These are phyloP conservation scores for Takakia lepidozioides DNA, from an alignment of 225 moss, liverwort and hornwort genomes.

Conservation along the genomic window DNA sequence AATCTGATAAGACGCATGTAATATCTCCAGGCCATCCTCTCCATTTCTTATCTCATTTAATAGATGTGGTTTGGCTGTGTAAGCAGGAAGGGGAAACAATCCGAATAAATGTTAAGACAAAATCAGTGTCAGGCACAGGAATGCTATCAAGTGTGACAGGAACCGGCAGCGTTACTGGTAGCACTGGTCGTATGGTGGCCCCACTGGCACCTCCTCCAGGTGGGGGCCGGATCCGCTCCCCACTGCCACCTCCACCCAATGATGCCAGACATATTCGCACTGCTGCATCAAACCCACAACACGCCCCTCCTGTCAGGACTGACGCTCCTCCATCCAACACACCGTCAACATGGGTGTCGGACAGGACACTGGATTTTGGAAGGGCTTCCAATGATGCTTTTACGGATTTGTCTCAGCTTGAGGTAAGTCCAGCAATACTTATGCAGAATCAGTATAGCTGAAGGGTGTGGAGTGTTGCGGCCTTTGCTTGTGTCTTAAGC, in stretches of 20 bases:
- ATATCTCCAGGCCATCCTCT: too few relatives aligned
- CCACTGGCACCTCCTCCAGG: constrained; percentile 96
- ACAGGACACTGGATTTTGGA: constrained; percentile 41
- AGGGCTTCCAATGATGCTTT: constrained; percentile 54
- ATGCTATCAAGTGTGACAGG: constrained; percentile 75
- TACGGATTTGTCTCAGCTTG: constrained; percentile 71
- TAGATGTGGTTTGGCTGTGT: too few relatives aligned
- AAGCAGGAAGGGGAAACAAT: constrained; percentile 95
- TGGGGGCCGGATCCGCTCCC: constrained; percentile 86
- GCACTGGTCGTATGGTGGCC: constrained; percentile 70
- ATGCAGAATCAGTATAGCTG: too few relatives aligned
- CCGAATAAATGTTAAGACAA: constrained; percentile 91
- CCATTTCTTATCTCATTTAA: too few relatives aligned
- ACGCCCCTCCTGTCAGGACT: constrained; percentile 15
- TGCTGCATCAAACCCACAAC: neutral
- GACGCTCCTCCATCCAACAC: constrained; percentile 15
- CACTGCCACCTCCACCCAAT: constrained; percentile 91
- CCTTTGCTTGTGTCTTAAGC: too few relatives aligned
- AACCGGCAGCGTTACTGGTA: constrained; percentile 36
- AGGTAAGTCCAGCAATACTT: constrained; percentile 35
- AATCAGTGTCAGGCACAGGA: constrained; percentile 65
- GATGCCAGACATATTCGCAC: constrained; percentile 55
- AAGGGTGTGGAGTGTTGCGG: too few relatives aligned
- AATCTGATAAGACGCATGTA: too few relatives aligned
- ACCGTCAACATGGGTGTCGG: constrained; percentile 29